A percentile compares a stretch with the other conserved stretches of the same genome.
phyloP scores from a whole-genome alignment of 352 stramenopile species.

The Phytophthora vignae region DNA sequence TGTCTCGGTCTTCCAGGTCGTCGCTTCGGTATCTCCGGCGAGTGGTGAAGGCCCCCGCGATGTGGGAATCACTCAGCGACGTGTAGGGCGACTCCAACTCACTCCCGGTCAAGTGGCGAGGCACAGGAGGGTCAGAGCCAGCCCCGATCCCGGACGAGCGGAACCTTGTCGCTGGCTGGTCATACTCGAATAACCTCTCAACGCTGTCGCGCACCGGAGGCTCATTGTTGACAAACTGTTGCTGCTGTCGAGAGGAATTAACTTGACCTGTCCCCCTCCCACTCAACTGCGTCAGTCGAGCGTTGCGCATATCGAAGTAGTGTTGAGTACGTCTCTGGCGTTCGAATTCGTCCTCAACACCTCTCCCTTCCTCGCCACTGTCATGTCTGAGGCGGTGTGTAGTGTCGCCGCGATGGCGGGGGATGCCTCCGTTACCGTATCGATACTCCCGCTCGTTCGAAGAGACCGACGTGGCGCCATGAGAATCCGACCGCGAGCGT shows the following conservation, averaged over 20 bases:
- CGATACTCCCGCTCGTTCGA: slow-evolving; percentile 18
- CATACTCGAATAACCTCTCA: slow-evolving; percentile 21
- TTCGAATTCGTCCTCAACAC: slow-evolving; percentile 13
- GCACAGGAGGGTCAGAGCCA: slow-evolving; percentile 22
- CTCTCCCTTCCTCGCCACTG: slow-evolving; percentile 18
- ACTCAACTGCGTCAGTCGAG: slow-evolving; percentile 32
- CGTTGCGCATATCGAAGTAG: slow-evolving; percentile 43
- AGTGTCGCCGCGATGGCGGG: slow-evolving; percentile 12
- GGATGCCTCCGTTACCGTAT: slow-evolving; percentile 21
- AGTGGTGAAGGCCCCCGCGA: slow-evolving; percentile 25
- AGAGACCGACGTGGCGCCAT: not conserved
- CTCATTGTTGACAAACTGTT: not conserved
- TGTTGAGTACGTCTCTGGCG: slow-evolving; percentile 33
- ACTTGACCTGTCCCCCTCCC: slow-evolving; percentile 3
- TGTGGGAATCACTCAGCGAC: slow-evolving; percentile 32
- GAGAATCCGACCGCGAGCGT: slow-evolving; percentile 27
- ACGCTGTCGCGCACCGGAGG: slow-evolving; percentile 2
- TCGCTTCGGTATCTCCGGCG: slow-evolving; percentile 30
- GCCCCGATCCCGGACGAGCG: slow-evolving; percentile 15
- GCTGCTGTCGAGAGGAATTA: not conserved
- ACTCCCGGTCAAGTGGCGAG: not conserved
- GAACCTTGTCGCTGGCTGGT: slow-evolving; percentile 14
- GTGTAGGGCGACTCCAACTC: slow-evolving; percentile 35
- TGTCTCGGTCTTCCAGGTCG: slow-evolving; percentile 27
- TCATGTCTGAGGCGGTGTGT: slow-evolving; percentile 11